These are phyloP conservation scores for Corrigiola litoralis DNA, from an alignment of 179 eudicot species.

Conservation along the genomic window DNA sequence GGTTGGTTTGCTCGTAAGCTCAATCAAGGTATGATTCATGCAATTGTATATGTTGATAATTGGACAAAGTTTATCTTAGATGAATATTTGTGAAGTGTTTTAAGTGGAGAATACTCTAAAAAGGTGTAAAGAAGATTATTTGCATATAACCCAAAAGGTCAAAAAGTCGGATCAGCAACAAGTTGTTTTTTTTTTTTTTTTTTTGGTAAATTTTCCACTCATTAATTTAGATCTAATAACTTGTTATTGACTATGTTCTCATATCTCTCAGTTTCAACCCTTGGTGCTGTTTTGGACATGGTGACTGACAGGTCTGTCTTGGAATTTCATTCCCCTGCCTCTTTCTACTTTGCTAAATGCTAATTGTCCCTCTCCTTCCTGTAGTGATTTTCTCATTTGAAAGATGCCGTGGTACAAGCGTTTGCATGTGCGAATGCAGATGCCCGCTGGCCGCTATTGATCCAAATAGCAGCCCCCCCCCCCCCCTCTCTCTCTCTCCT, in stretches of 20 bases:
- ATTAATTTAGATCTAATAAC: background rate
- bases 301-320: conserved; percentile 77
- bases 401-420: too few relatives aligned
- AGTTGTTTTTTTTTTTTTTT: background rate
- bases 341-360: background rate
- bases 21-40: conserved; percentile 66
- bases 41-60: background rate
- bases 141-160: background rate
- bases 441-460: too few relatives aligned
- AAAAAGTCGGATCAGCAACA: background rate
- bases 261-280: conserved; percentile 66
- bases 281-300: conserved; percentile 97
- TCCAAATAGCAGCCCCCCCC: too few relatives aligned
- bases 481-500: background rate
- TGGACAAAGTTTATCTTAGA: background rate
- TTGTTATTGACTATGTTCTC: conserved; percentile 12
- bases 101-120: background rate
- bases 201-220: background rate
- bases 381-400: background rate
- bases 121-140: background rate
- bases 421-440: too few relatives aligned
- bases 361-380: background rate
- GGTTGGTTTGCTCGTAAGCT: conserved; percentile 98
- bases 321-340: background rate
- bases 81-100: background rate